Evolutionary conservation across 148 eudicot species (phyloP).

Genomic region (Rhododendron ovatum): DNA sequence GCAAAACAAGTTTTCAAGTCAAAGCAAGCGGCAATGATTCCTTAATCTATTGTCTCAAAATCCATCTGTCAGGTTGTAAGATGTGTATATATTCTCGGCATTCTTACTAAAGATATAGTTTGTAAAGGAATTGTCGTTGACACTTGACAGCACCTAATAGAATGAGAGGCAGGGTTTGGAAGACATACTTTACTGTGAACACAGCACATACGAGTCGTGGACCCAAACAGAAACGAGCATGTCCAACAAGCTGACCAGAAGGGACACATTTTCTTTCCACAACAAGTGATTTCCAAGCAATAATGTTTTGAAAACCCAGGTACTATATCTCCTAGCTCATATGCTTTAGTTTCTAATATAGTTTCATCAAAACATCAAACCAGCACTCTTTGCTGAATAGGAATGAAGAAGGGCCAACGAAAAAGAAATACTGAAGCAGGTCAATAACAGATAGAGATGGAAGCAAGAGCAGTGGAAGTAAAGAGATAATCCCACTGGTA

Average conservation of each 20-base stretch:
- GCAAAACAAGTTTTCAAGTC: not conserved
- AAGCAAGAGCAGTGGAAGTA: not conserved
- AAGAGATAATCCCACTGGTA: not conserved
- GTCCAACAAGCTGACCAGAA: not conserved
- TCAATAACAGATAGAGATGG: not conserved
- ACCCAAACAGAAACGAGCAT: not conserved
- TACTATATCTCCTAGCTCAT: not conserved
- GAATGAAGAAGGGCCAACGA: not conserved
- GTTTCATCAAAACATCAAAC: not conserved
- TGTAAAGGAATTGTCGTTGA: not conserved
- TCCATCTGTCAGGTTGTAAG: not conserved
- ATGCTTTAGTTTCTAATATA: not conserved
- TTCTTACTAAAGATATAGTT: not conserved
- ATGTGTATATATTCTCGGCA: not conserved
- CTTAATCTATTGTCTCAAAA: not conserved
- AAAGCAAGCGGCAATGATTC: not conserved
- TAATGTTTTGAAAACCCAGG: not conserved
- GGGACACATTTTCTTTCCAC: not conserved
- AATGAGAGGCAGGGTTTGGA: not conserved
- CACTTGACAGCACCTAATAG: not conserved
- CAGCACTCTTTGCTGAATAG: not conserved
- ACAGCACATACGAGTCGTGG: not conserved
- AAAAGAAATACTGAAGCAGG: not conserved
- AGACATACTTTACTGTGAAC: not conserved
- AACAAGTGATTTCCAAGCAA: conserved; percentile 31